Base-by-base conservation (phyloP, 495 filamentous ascomycete species). In the Tuber aestivum region DNA sequence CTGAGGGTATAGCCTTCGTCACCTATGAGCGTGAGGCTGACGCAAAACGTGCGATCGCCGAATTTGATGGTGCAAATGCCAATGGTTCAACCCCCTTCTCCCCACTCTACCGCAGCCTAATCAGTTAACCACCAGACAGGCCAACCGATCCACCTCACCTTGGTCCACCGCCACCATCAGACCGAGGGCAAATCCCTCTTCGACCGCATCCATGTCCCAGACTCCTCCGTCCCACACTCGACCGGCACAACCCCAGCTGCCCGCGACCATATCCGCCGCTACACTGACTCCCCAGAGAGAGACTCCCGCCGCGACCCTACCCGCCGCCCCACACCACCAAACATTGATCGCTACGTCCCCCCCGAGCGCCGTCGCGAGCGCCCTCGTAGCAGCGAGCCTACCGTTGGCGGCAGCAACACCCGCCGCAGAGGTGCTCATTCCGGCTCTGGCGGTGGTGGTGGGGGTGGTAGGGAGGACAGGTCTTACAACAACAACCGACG, bases 21-120 rank as follows among this genome's bases (percentile, higher is more conserved):
- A 95, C 91, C 38, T 97, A 96, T 83, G 87, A 88, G 76, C 87
- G 86, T 41, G 81, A 87, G 38, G 85, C 86, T 75, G 92, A 96
- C 82, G 95, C 95, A 9, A 86, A 87, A 77, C 84, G 86, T 35
- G 95, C 95, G 8, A 89, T 97, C 76, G 86, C 85, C 65, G 92
- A 97, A 79, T 97, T 90, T 78, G 91, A 97, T 83, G 92, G 93
- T 71, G 94, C 94, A 75, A 97, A 97, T 84, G 95, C 95, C 48
- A 92, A 94, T 78, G 93, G 92, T 86, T 23, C 41, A 85, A 71
- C 77, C 50, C 44, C 70, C 37, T 40, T 21, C 16, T 14, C 41
- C 23, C 18, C 35, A 27, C 48, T 14, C 37, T 32, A 35, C 37
- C 12, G 38, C 21, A 71, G 35, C 61, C 21, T 72, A 40, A 18